These are phyloP conservation scores for Fistulinella cinereoalba DNA, from an alignment of 1,284 basidiomycete species.

Conservation along the genomic window DNA sequence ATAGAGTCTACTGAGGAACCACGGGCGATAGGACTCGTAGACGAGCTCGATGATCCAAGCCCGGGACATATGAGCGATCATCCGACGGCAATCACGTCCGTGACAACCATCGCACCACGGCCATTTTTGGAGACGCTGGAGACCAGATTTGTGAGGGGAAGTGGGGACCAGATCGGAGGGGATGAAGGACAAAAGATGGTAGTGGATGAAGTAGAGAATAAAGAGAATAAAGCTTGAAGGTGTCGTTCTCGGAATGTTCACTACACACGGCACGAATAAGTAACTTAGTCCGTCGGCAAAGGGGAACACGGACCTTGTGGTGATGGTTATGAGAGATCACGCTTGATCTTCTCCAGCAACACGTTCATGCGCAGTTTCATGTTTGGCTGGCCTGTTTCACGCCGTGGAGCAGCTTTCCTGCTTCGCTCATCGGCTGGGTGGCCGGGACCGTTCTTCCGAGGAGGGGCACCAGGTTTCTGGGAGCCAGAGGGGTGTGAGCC, in stretches of 20 bases:
- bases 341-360: constrained; percentile 75
- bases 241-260: background rate
- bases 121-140: constrained; percentile 59
- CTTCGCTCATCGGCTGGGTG: constrained; percentile 7
- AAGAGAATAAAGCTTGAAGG: constrained; percentile 50
- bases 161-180: constrained; percentile 30
- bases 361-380: constrained; percentile 78
- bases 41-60: constrained; percentile 77
- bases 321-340: constrained; percentile 38
- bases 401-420: constrained; percentile 18
- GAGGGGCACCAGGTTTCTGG: constrained; percentile 49
- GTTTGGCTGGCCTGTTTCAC: constrained; percentile 60
- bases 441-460: constrained; percentile 15
- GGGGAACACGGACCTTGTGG: constrained; percentile 6
- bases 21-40: constrained; percentile 68
- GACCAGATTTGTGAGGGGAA: constrained; percentile 62
- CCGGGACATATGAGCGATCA: constrained; percentile 80
- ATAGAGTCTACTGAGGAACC: constrained; percentile 33
- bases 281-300: background rate
- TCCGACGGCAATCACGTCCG: constrained; percentile 64
- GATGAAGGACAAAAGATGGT: constrained; percentile 31
- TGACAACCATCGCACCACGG: constrained; percentile 48
- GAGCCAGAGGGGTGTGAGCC: constrained; percentile 54
- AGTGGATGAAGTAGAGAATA: constrained; percentile 55
- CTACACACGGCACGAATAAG: constrained; percentile 1